Evolutionary conservation across 306 rosid genomes (phyloP).

Genomic region (Gastrolobium bilobum): DNA sequence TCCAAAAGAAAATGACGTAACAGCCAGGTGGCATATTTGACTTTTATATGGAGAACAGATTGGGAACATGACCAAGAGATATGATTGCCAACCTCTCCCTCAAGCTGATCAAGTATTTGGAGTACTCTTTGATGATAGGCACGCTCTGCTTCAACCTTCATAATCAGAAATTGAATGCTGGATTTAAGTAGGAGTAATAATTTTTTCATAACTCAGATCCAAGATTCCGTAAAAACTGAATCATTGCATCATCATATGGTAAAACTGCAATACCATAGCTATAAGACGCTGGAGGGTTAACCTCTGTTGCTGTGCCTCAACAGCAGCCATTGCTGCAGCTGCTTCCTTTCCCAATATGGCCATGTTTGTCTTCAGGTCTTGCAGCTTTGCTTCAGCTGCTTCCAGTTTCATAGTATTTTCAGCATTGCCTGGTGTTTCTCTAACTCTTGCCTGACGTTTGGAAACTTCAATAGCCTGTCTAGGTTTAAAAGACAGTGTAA

Average conservation of each 20-base stretch:
- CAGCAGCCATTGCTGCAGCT: constrained; percentile 97
- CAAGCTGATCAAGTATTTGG: constrained; percentile 90
- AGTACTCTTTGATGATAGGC: constrained; percentile 88
- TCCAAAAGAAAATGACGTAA: constrained; percentile 35
- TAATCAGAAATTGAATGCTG: constrained; percentile 39
- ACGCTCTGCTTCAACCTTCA: constrained; percentile 95
- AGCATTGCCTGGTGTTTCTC: constrained; percentile 86
- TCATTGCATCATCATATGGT: constrained; percentile 23
- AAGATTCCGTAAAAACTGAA: constrained; percentile 26
- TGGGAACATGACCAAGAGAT: constrained; percentile 27
- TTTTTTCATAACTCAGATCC: constrained; percentile 27
- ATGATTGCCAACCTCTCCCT: constrained; percentile 78
- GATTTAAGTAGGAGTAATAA: constrained; percentile 22
- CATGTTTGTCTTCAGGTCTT: constrained; percentile 89
- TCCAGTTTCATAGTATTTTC: constrained; percentile 85
- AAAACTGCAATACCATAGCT: constrained; percentile 74
- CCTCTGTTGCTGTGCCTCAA: constrained; percentile 98
- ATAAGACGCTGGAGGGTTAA: constrained; percentile 95
- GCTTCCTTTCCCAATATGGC: constrained; percentile 97
- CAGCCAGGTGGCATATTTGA: constrained; percentile 34
- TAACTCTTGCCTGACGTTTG: constrained; percentile 82
- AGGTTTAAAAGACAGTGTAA: constrained; percentile 68
- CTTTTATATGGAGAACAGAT: background rate
- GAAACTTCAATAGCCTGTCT: constrained; percentile 97
- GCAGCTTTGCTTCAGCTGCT: constrained; percentile 86